Evolutionary conservation across 2,329 filamentous ascomycete genomes (phyloP).

Genomic region (Aspergillus sp.): DNA sequence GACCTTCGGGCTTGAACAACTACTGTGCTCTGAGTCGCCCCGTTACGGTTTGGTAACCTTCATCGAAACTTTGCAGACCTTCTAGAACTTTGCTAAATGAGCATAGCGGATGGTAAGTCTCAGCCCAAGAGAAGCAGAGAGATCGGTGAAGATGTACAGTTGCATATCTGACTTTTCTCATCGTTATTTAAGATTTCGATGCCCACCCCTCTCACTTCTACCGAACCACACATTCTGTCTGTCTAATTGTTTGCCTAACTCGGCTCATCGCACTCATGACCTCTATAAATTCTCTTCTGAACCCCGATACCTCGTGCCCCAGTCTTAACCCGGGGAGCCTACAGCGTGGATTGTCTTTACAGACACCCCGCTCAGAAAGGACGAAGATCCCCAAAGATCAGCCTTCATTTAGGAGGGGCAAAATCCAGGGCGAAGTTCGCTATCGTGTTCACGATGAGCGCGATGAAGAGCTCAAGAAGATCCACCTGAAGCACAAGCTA

Average conservation of each 20-base stretch:
- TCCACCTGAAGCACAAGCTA: background rate
- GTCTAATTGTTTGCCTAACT: background rate
- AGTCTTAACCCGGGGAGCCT: constrained; percentile 45
- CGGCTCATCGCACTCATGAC: constrained; percentile 54
- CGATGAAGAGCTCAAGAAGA: background rate
- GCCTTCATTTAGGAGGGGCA: background rate
- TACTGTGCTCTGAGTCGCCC: constrained; percentile 8
- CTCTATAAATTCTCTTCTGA: constrained; percentile 67
- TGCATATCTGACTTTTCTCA: constrained; percentile 9
- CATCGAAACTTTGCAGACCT: constrained; percentile 21
- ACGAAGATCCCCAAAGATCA: background rate
- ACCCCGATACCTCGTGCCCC: constrained; percentile 55
- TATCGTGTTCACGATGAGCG: background rate
- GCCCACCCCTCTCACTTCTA: background rate
- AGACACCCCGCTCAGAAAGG: constrained; percentile 15
- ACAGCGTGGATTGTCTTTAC: constrained; percentile 25
- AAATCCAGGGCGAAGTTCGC: background rate
- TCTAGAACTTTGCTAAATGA: constrained; percentile 30
- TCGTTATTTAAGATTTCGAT: constrained; percentile 2
- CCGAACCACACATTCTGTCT: background rate
- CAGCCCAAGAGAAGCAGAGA: constrained; percentile 17
- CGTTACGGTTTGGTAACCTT: background rate
- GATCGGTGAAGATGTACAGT: constrained; percentile 3
- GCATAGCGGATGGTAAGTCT: constrained; percentile 15
- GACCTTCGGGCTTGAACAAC: constrained; percentile 13